Percentiles rank a stretch among this genome's conserved stretches.
Evolutionary conservation across 441 rosid species (phyloP).

Genomic region (Erodium texanum): DNA sequence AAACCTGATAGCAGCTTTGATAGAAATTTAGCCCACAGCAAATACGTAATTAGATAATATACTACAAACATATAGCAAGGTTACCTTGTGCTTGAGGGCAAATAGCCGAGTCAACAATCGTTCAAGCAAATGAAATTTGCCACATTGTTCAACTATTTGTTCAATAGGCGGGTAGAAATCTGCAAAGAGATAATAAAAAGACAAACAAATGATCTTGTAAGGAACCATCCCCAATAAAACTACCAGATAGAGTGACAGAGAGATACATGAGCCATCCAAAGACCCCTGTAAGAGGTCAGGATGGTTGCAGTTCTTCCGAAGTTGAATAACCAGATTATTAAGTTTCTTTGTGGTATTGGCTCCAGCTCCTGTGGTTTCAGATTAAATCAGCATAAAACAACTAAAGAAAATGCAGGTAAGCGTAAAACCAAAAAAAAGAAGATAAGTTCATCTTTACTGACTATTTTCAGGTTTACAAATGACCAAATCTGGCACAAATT

Average conservation of each 20-base stretch:
- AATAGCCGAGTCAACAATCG: conserved; percentile 54
- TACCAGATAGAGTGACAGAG: conserved; percentile 7
- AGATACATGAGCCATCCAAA: conserved; percentile 62
- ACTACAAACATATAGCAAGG: conserved; percentile 6
- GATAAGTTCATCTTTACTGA: too few species aligned
- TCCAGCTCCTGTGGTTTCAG: conserved; percentile 29
- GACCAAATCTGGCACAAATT: not conserved
- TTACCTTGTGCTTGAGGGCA: conserved; percentile 73
- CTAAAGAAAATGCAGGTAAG: too few species aligned
- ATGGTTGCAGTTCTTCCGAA: conserved; percentile 96
- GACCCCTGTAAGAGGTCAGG: conserved; percentile 81
- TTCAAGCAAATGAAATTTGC: conserved; percentile 80
- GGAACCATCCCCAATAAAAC: conserved; percentile 1
- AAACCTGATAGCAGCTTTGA: conserved; percentile 44
- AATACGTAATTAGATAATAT: conserved; percentile 16
- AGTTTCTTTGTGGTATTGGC: conserved; percentile 56
- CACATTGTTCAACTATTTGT: conserved; percentile 81
- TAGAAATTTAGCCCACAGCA: conserved; percentile 19
- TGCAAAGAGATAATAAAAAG: conserved; percentile 24
- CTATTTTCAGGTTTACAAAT: not conserved
- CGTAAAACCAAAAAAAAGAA: too few species aligned
- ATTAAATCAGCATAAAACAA: not conserved
- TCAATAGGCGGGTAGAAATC: conserved; percentile 75
- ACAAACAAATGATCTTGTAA: conserved; percentile 6
- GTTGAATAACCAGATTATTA: conserved; percentile 69